phyloP scores from a whole-genome alignment of 345 rosid species.

The Murraya paniculata region DNA sequence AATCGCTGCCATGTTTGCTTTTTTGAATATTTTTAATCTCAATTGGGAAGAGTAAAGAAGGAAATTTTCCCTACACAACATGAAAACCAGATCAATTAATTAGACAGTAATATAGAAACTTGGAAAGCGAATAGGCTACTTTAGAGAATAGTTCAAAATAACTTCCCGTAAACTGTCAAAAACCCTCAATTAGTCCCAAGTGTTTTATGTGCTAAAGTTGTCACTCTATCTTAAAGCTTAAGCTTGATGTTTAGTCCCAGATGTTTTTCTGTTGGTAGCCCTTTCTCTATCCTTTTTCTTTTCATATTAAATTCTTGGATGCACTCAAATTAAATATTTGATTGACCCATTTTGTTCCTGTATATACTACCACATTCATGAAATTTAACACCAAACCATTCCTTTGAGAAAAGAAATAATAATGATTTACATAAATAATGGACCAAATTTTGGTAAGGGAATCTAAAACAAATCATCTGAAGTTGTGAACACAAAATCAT shows the following conservation, averaged over 20 bases:
- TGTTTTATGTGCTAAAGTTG: neutral
- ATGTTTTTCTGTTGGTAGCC: neutral
- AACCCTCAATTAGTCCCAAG: neutral
- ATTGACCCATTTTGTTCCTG: neutral
- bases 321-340: neutral
- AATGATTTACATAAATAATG: too few relatives aligned
- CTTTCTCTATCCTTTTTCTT: too few relatives aligned
- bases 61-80: constrained; percentile 59
- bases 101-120: neutral
- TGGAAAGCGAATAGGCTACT: neutral
- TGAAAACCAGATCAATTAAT: neutral
- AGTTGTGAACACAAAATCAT: neutral
- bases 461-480: neutral
- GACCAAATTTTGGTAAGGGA: neutral
- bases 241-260: neutral
- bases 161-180: neutral
- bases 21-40: constrained; percentile 63
- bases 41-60: constrained; percentile 61
- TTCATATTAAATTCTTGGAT: neutral
- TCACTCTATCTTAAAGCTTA: neutral
- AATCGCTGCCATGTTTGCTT: constrained; percentile 81
- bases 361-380: neutral
- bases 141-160: neutral
- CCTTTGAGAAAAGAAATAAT: too few relatives aligned
- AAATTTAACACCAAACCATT: neutral